phyloP scores from a whole-genome alignment of 139 green algal genomes.

The Desmodesmus armatus region DNA sequence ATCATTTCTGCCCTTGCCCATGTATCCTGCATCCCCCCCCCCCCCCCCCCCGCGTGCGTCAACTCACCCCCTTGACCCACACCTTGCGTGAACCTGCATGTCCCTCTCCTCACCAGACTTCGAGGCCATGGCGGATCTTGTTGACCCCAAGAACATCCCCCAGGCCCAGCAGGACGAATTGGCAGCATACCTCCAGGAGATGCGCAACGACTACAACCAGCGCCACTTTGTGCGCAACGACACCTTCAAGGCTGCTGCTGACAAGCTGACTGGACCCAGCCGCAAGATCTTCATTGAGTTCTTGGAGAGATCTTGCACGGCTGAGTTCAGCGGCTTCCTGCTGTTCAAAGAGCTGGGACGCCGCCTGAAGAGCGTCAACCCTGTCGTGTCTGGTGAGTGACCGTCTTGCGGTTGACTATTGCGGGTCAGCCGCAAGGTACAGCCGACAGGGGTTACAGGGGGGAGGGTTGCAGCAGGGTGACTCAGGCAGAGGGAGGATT shows the following conservation, averaged over 20 bases:
- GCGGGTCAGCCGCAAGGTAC: too few species aligned
- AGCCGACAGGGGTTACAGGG: too few species aligned
- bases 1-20: too few species aligned
- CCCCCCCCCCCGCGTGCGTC: background rate
- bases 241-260: slow-evolving; percentile 89
- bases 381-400: slow-evolving; percentile 59
- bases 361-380: slow-evolving; percentile 90
- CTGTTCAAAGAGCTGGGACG: slow-evolving; percentile 97
- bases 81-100: too few species aligned
- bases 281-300: slow-evolving; percentile 98
- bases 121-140: slow-evolving; percentile 95
- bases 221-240: slow-evolving; percentile 95
- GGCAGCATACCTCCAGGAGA: slow-evolving; percentile 82
- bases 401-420: too few species aligned
- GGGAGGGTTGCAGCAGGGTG: too few species aligned
- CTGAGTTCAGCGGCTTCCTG: slow-evolving; percentile 95
- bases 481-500: too few species aligned
- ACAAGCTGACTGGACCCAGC: slow-evolving; percentile 81
- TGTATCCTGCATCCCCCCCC: too few species aligned
- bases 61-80: too few species aligned
- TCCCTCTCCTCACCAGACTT: slow-evolving; percentile 75
- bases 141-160: slow-evolving; percentile 87
- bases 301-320: slow-evolving; percentile 94
- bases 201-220: slow-evolving; percentile 96
- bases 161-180: slow-evolving; percentile 86